These are phyloP conservation scores for Areca catechu DNA, from an alignment of 176 grass and related monocot species.

Conservation along the genomic window DNA sequence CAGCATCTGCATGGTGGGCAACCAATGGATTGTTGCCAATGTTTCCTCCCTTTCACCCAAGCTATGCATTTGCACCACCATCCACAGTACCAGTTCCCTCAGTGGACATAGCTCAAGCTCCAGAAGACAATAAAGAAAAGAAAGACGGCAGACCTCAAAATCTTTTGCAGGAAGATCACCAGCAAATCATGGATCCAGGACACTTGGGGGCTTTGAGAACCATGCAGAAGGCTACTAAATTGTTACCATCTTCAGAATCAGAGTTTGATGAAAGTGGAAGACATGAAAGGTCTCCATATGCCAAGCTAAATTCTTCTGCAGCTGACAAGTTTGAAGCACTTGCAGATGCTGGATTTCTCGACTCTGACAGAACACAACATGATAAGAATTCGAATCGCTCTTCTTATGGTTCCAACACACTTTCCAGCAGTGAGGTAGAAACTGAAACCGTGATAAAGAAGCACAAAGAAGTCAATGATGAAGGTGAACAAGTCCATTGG, in stretches of 20 bases:
- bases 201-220: too few species aligned
- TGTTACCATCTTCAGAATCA: too few species aligned
- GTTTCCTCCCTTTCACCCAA: not conserved
- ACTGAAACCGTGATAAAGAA: not conserved
- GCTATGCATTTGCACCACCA: not conserved
- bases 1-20: constrained; percentile 20
- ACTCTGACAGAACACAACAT: not conserved
- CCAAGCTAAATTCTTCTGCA: not conserved
- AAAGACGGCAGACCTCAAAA: not conserved
- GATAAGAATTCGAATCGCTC: not conserved
- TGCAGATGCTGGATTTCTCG: not conserved
- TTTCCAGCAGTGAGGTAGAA: not conserved
- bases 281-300: not conserved
- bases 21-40: constrained; percentile 5
- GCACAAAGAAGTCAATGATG: not conserved
- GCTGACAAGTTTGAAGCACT: not conserved
- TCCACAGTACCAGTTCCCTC: not conserved
- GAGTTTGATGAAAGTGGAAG: not conserved
- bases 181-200: too few species aligned
- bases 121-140: not conserved
- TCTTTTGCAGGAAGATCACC: not conserved
- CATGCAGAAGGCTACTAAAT: too few species aligned
- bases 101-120: constrained; percentile 2
- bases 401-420: constrained; percentile 3
- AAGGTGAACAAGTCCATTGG: not conserved